These are phyloP conservation scores for Rhizopogon parksii DNA, from an alignment of 1,284 basidiomycete species.

Conservation along the genomic window DNA sequence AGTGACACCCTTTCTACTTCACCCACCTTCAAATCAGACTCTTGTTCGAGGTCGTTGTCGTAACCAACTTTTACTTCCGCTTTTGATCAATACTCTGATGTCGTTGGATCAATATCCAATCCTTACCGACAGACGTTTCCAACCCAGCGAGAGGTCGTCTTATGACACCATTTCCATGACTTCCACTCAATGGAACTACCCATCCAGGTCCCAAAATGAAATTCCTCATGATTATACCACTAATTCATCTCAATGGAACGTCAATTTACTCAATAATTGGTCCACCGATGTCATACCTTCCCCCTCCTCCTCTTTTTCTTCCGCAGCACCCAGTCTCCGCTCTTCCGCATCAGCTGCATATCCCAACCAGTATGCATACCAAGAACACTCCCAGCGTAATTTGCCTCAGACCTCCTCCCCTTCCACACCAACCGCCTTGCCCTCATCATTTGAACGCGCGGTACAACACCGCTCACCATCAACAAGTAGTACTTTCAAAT, in stretches of 20 bases:
- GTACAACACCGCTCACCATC: conserved; percentile 13
- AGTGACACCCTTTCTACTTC: not conserved
- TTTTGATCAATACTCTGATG: conserved; percentile 18
- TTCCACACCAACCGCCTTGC: conserved; percentile 15
- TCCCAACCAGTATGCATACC: conserved; percentile 18
- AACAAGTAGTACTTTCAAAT: conserved; percentile 13
- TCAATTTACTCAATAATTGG: conserved; percentile 19
- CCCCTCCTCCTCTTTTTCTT: conserved; percentile 8
- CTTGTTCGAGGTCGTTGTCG: not conserved
- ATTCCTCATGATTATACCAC: not conserved
- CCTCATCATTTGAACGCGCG: conserved; percentile 7
- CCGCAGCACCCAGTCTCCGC: conserved; percentile 8
- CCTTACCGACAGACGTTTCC: conserved; percentile 28
- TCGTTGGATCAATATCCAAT: conserved; percentile 29
- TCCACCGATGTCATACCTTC: conserved; percentile 9
- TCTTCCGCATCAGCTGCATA: conserved; percentile 18
- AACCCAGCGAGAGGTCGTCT: conserved; percentile 21
- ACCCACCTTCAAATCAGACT: not conserved
- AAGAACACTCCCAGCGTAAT: conserved; percentile 15
- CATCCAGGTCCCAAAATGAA: conserved; percentile 15
- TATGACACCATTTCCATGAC: conserved; percentile 21
- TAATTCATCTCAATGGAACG: conserved; percentile 16
- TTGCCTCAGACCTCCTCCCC: conserved; percentile 13
- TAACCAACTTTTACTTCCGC: not conserved
- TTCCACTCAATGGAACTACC: conserved; percentile 22